phyloP scores from a whole-genome alignment of 768 basidiomycete species.

The Auricularia sp. region DNA sequence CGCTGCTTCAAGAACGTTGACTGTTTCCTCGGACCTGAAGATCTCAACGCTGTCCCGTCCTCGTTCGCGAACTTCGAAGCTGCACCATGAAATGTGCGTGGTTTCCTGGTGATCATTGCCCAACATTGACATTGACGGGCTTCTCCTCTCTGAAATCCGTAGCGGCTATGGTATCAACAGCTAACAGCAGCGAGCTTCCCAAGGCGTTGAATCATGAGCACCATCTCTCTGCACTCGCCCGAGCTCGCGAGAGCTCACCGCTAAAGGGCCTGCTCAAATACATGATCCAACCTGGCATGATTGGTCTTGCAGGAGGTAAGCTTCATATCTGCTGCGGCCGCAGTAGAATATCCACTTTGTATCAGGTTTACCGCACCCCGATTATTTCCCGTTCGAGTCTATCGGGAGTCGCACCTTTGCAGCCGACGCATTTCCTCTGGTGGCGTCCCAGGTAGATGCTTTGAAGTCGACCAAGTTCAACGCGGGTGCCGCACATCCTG shows the following conservation, averaged over 20 bases:
- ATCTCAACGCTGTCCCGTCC: no score
- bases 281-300: conserved; percentile 40
- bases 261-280: conserved; percentile 61
- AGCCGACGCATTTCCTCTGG: conserved; percentile 39
- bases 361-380: conserved; percentile 41
- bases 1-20: no score
- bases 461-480: conserved; percentile 38
- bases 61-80: no score
- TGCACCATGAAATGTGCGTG: no score
- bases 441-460: conserved; percentile 15
- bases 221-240: conserved; percentile 52
- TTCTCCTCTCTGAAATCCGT: no score
- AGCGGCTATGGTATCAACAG: no score
- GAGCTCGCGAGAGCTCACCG: conserved; percentile 40
- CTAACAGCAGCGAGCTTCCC: not conserved
- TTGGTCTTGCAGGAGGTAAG: conserved; percentile 54
- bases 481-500: not conserved
- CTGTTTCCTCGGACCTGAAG: no score
- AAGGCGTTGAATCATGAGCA: conserved; percentile 49
- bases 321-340: no score
- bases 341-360: no score
- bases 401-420: conserved; percentile 45
- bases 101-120: no score
- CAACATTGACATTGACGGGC: no score
- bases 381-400: conserved; percentile 59